Base-by-base conservation (phyloP, 805 yeast genomes). In the Pichia deserticola region DNA sequence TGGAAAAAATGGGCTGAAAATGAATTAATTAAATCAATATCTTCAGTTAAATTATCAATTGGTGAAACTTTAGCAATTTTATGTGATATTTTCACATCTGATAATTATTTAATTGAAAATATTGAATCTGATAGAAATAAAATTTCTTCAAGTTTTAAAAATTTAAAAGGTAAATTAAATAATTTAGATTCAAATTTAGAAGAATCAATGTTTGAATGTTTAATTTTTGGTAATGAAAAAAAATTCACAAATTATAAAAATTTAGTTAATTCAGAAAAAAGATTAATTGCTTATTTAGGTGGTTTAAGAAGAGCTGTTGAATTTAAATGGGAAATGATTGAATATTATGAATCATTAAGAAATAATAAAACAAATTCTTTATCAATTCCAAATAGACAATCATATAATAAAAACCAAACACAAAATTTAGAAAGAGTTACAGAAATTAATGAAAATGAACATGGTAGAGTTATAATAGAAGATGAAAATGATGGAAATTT, bases 281-380 rank as follows among this genome's bases (percentile, higher is more conserved):
- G 75, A 10, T 60, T 86, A 53, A 65, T 75, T 6, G 74, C 77
- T 54, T 82, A 80, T 57, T 60, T 86, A 40, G 84, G 84, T 46
- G 92, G 92, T 1, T 67, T 87, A 54, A 70, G 78, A 52, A 75
- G 82, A 42, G 83, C 90, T 12, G 78, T 83, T 10, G 85, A 81
- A 51, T 83, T 84, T 71, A 85, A 82, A 59, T 73, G 79, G 74
- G 72, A 73, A 33, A 65, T 82, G 9, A 65, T 84, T 33, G 51
- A 47, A 33, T 43, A 36, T 34, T 45, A 49, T 40, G 39, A 49
- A 25, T 34, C 42, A 11, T 13, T 45, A 25, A 36, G 47, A 30
- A 34, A 33, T 6, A 15, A 13, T 7, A 32, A 13, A 25, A 20
- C 2, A 20, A 20, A 2, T 20, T 20, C 20, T 20, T 20, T 3